These are phyloP conservation scores for Solanum arcanum DNA, from an alignment of 257 asterid genomes.

Conservation along the genomic window DNA sequence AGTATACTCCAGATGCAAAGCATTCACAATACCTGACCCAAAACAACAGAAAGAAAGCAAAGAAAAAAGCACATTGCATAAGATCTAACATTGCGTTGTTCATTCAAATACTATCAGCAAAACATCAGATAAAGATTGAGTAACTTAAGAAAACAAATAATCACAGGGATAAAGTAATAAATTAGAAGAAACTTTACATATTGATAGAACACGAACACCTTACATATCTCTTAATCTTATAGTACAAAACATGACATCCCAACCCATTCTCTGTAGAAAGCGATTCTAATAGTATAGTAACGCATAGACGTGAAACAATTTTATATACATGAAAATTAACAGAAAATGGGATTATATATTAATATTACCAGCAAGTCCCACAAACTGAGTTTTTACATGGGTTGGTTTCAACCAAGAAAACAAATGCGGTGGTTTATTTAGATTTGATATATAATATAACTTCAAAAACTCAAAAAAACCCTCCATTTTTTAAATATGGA, in stretches of 20 bases:
- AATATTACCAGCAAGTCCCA: background rate
- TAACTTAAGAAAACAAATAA: background rate
- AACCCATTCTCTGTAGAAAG: background rate
- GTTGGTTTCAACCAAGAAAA: background rate
- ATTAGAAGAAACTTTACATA: background rate
- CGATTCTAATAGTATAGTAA: background rate
- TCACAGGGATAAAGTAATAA: background rate
- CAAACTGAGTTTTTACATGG: background rate
- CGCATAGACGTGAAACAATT: background rate
- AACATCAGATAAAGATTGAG: background rate
- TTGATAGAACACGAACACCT: background rate
- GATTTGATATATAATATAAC: background rate
- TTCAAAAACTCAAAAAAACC: background rate
- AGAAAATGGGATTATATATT: background rate
- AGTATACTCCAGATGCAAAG: constrained; percentile 87
- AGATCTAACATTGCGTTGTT: background rate
- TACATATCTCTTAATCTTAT: background rate
- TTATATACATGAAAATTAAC: background rate
- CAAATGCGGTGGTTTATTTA: background rate
- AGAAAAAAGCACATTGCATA: background rate
- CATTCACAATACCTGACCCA: constrained; percentile 89
- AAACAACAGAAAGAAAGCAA: constrained; percentile 3
- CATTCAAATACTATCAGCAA: background rate
- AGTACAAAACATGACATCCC: background rate
- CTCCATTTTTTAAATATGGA: background rate